Evolutionary conservation across 371 early-diverging fungal species (phyloP).

Genomic region (Rhizomucor miehei): DNA sequence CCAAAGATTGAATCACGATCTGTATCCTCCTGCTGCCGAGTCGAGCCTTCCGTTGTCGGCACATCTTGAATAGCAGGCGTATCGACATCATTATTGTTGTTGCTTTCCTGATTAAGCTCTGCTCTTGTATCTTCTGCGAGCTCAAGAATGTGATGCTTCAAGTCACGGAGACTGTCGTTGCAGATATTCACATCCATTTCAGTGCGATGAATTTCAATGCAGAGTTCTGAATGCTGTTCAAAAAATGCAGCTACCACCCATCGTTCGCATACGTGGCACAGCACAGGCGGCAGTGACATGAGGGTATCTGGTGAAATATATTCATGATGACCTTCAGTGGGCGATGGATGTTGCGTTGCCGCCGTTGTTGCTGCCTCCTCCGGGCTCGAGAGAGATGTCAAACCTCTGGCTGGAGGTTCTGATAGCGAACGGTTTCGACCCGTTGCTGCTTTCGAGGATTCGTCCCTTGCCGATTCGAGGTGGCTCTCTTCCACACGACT

Average conservation of each 20-base stretch:
- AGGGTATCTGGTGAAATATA: conserved; percentile 9
- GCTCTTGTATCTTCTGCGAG: conserved; percentile 12
- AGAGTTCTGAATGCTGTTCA: conserved; percentile 72
- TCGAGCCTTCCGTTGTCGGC: not conserved
- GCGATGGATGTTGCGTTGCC: no score
- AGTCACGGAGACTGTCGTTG: conserved; percentile 72
- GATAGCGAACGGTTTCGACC: conserved; percentile 23
- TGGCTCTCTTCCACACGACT: not conserved
- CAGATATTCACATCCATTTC: conserved; percentile 73
- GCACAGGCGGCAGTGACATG: conserved; percentile 37
- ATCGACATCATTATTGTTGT: not conserved
- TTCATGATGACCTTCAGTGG: no score
- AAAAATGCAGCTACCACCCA: conserved; percentile 71
- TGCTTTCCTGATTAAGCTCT: not conserved
- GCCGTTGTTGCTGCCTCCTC: conserved; percentile 13
- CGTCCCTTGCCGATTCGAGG: not conserved
- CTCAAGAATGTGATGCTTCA: conserved; percentile 50
- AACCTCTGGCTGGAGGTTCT: conserved; percentile 13
- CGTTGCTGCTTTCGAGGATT: not conserved
- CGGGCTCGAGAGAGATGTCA: conserved; percentile 4
- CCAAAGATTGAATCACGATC: conserved; percentile 16
- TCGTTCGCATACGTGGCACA: conserved; percentile 83
- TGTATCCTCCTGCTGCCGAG: not conserved
- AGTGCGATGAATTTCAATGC: conserved; percentile 75
- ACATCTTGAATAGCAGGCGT: no score